Percentiles rank a stretch among this genome's conserved stretches.
Evolutionary conservation across 2,329 filamentous ascomycete genomes (phyloP).

Genomic region (Arthroderma sp.): DNA sequence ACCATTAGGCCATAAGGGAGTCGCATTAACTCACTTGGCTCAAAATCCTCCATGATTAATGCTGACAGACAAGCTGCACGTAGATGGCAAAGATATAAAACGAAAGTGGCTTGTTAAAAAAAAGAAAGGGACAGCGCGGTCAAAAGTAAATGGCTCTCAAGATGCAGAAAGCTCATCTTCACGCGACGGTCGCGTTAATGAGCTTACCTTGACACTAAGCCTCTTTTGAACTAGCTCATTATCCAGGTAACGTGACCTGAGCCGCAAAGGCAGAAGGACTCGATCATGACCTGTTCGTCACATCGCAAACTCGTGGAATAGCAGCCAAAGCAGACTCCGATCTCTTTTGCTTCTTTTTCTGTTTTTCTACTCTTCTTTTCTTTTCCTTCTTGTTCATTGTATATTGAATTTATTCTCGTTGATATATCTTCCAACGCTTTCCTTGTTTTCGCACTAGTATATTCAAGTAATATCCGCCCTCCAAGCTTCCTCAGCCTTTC

Average conservation of each 20-base stretch:
- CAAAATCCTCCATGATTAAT: background rate
- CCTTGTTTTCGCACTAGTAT: background rate
- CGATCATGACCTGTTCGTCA: too few relatives aligned
- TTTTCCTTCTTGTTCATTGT: slow-evolving; percentile 5
- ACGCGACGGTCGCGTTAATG: too few relatives aligned
- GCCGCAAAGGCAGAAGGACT: too few relatives aligned
- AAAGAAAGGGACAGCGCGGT: too few relatives aligned
- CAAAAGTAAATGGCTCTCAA: too few relatives aligned
- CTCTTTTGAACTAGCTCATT: too few relatives aligned
- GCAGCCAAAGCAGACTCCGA: background rate
- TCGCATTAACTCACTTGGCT: slow-evolving; percentile 3
- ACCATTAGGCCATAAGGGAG: background rate
- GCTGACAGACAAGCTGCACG: too few relatives aligned
- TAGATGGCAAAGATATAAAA: too few relatives aligned
- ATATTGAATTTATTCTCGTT: background rate
- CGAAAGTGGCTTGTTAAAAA: too few relatives aligned
- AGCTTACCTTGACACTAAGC: too few relatives aligned
- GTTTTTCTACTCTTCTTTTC: slow-evolving; percentile 11
- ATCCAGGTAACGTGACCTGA: background rate
- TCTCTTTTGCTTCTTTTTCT: slow-evolving; percentile 6
- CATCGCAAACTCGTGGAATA: too few relatives aligned
- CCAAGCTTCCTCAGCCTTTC: background rate
- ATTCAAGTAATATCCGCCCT: background rate
- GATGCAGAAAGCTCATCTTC: too few relatives aligned
- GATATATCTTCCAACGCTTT: background rate